phyloP scores from a whole-genome alignment of 305 asterid genomes.

The Fraxinus xanthoxyloides region DNA sequence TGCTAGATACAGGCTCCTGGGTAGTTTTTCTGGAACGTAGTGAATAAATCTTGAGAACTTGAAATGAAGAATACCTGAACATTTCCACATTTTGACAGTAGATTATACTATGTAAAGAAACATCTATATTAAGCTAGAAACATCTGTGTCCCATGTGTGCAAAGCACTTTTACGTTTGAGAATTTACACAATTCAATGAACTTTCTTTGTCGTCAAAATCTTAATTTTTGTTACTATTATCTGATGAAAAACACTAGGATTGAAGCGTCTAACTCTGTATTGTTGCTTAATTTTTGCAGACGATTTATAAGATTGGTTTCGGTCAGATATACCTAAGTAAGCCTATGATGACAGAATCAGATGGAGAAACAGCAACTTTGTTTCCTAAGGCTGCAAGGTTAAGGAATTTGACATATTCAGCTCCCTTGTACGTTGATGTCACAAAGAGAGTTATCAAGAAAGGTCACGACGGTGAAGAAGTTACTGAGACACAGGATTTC shows the following conservation, averaged over 20 bases:
- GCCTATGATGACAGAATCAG: conserved; percentile 99
- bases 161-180: neutral
- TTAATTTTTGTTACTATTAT: neutral
- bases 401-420: conserved; percentile 94
- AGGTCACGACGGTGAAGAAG: conserved; percentile 99
- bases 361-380: conserved; percentile 97
- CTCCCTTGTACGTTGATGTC: conserved; percentile 95
- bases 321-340: conserved; percentile 98
- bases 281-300: conserved; percentile 48
- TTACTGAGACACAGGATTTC: conserved; percentile 95
- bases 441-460: conserved; percentile 80
- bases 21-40: neutral
- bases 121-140: neutral
- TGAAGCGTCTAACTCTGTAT: conserved; percentile 16
- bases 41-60: neutral
- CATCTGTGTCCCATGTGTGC: conserved; percentile 8
- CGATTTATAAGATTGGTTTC: conserved; percentile 78
- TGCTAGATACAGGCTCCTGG: conserved; percentile 4
- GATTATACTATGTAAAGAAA: neutral
- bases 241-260: neutral
- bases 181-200: neutral
- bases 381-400: conserved; percentile 99
- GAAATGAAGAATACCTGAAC: neutral
- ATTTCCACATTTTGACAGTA: neutral
- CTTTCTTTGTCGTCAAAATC: neutral